These are phyloP conservation scores for Hemisphaericaspora lyxosophila DNA, from an alignment of 1,139 yeast species.

Conservation along the genomic window DNA sequence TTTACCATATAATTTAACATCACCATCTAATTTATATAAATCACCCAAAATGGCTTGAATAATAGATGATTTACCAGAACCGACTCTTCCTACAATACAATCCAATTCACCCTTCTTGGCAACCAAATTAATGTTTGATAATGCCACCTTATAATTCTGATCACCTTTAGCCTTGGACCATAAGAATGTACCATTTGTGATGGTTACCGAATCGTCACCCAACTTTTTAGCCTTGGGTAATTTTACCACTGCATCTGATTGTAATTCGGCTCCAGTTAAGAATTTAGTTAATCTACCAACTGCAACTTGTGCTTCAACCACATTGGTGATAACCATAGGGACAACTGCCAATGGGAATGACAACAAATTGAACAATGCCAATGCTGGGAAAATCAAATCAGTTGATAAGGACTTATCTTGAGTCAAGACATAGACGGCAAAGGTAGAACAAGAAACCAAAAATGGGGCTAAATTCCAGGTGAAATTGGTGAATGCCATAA, in stretches of 20 bases:
- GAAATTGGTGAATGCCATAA: slow-evolving; percentile 71
- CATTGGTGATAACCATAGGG: slow-evolving; percentile 84
- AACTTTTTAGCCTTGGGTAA: slow-evolving; percentile 47
- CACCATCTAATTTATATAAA: slow-evolving; percentile 74
- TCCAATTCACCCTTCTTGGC: slow-evolving; percentile 80
- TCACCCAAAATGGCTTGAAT: slow-evolving; percentile 86
- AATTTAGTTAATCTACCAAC: slow-evolving; percentile 71
- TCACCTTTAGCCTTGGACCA: slow-evolving; percentile 80
- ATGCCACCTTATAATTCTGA: slow-evolving; percentile 66
- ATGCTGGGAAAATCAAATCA: slow-evolving; percentile 93
- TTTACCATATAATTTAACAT: slow-evolving; percentile 70
- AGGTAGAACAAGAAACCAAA: slow-evolving; percentile 87
- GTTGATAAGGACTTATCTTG: slow-evolving; percentile 73
- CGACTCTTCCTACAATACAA: slow-evolving; percentile 92
- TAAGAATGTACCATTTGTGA: slow-evolving; percentile 77
- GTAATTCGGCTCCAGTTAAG: slow-evolving; percentile 76
- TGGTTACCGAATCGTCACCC: slow-evolving; percentile 71
- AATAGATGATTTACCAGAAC: slow-evolving; percentile 87
- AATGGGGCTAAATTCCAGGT: slow-evolving; percentile 89
- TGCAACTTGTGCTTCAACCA: slow-evolving; percentile 92
- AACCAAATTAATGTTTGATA: slow-evolving; percentile 63
- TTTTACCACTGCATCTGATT: slow-evolving; percentile 68
- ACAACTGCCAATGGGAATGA: slow-evolving; percentile 92
- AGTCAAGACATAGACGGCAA: slow-evolving; percentile 73
- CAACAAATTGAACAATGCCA: slow-evolving; percentile 79